phyloP scores from a whole-genome alignment of 768 basidiomycete species.

The Pholiota conissans region DNA sequence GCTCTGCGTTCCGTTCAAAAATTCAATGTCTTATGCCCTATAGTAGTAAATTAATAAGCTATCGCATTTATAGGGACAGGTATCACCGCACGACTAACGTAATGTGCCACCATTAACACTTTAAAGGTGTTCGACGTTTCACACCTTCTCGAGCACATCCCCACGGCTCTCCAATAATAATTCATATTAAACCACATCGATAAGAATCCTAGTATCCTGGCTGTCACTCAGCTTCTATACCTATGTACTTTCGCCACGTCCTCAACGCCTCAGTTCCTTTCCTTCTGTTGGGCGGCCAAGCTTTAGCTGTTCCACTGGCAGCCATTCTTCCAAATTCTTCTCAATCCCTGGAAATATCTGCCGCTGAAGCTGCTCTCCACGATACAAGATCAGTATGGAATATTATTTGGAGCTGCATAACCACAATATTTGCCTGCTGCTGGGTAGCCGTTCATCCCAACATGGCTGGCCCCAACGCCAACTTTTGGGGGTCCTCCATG shows the following conservation, averaged over 20 bases:
- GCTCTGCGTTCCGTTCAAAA: too few relatives aligned
- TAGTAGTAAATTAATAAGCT: too few relatives aligned
- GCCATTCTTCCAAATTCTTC: background rate
- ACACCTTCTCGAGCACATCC: too few relatives aligned
- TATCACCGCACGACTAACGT: too few relatives aligned
- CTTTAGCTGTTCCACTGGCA: background rate
- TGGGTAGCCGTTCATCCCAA: slow-evolving; percentile 6
- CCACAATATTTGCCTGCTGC: slow-evolving; percentile 1
- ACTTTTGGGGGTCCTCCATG: background rate
- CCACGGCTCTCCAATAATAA: background rate
- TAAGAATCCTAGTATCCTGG: background rate
- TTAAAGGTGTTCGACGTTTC: too few relatives aligned
- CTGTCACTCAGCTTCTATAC: background rate
- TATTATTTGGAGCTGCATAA: slow-evolving; percentile 5
- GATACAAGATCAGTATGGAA: background rate
- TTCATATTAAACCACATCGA: background rate
- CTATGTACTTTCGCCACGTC: background rate
- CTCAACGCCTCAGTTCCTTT: background rate
- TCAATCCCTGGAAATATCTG: background rate
- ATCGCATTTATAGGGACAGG: too few relatives aligned
- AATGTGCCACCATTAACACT: too few relatives aligned
- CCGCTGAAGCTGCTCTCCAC: background rate
- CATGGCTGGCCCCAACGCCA: background rate
- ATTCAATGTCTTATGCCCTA: too few relatives aligned
- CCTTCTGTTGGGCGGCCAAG: background rate